These are phyloP conservation scores for Suillus luteus DNA, from an alignment of 768 basidiomycete genomes.

Conservation along the genomic window DNA sequence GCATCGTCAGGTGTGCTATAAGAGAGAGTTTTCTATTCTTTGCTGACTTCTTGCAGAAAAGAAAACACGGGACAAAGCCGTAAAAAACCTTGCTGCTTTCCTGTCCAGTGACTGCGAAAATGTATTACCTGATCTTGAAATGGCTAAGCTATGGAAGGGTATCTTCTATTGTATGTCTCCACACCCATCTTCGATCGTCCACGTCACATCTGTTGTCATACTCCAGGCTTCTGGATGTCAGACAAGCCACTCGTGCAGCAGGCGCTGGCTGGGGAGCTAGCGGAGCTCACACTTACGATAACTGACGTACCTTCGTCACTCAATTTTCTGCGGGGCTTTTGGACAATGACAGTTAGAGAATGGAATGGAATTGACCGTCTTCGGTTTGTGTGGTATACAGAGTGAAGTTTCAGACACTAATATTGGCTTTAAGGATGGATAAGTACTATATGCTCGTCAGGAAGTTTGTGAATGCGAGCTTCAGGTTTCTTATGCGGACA, in stretches of 20 bases:
- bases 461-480: slow-evolving; percentile 83
- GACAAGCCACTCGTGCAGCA: slow-evolving; percentile 98
- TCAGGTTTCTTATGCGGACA: slow-evolving; percentile 70
- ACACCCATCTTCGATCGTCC: neutral
- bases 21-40: neutral
- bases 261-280: slow-evolving; percentile 81
- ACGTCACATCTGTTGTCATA: slow-evolving; percentile 8
- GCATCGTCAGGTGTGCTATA: slow-evolving; percentile 78
- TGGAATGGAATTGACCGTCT: slow-evolving; percentile 93
- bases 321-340: slow-evolving; percentile 84
- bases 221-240: slow-evolving; percentile 97
- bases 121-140: slow-evolving; percentile 68
- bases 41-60: slow-evolving; percentile 60
- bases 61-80: slow-evolving; percentile 87
- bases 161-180: slow-evolving; percentile 84
- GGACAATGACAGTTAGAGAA: slow-evolving; percentile 87
- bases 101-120: slow-evolving; percentile 66
- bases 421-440: slow-evolving; percentile 67
- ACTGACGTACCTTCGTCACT: slow-evolving; percentile 58
- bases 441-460: slow-evolving; percentile 97
- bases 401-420: slow-evolving; percentile 11
- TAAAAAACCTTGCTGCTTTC: slow-evolving; percentile 76
- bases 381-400: slow-evolving; percentile 53
- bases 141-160: slow-evolving; percentile 96
- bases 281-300: slow-evolving; percentile 77